Evolutionary conservation across 805 yeast species (phyloP).

Genomic region (Saccharomycopsis sp.): DNA sequence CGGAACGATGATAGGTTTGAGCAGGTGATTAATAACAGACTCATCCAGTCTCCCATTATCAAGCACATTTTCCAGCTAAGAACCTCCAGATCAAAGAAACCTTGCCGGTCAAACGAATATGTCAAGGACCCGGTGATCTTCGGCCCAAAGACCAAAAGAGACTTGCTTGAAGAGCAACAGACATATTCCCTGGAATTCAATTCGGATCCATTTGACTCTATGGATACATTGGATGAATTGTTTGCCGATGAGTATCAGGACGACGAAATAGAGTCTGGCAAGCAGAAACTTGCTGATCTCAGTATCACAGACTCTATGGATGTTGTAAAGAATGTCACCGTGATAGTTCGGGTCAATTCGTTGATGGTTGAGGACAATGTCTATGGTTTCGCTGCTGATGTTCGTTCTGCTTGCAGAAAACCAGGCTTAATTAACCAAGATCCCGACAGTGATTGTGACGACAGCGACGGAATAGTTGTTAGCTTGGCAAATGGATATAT

Average conservation of each 20-base stretch:
- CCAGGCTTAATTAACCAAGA: neutral
- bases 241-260: constrained; percentile 6
- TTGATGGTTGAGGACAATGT: neutral
- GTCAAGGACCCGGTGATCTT: neutral
- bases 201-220: constrained; percentile 9
- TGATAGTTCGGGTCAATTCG: neutral
- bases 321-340: neutral
- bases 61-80: constrained; percentile 9
- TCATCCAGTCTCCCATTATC: constrained; percentile 16
- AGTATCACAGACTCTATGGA: neutral
- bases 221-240: constrained; percentile 16
- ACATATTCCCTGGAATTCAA: neutral
- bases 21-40: neutral
- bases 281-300: neutral
- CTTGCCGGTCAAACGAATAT: neutral
- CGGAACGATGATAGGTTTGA: neutral
- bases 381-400: neutral
- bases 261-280: neutral
- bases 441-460: neutral
- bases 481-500: neutral
- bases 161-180: neutral
- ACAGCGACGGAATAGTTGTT: neutral
- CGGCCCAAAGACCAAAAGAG: neutral
- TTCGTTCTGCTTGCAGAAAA: neutral
- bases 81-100: neutral